Base-by-base conservation (phyloP, 768 basidiomycete genomes). In the Panus rudis region DNA sequence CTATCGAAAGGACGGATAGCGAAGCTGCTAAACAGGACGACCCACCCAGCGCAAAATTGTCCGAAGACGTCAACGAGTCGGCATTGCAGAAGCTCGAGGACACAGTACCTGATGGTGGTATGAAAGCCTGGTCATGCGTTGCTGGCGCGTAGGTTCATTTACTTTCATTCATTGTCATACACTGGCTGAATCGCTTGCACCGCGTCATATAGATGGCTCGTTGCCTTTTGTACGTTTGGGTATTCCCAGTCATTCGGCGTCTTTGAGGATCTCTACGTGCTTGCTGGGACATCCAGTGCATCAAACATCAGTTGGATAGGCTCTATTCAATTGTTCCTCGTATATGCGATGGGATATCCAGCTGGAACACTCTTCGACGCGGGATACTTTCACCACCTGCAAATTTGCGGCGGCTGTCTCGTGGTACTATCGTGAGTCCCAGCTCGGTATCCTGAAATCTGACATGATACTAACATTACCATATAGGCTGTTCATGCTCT, bases 401-500 rank as follows among this genome's bases (percentile, higher is more conserved):
- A 40, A 16, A 22, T 16, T 24, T 5, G 50, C 42, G 45, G 34
- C 42, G 41, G 23, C 12, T 11, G 34, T 16, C 37, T 43, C 16
- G 40, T 41, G 33, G n/a, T 33, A n/a, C 25, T 39, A n/a, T 46
- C 41, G 37, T 40, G 32, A 31, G 39, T 34, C 31, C 11, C 56
- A 3, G 8, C 54, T 60, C 56, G 58, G 40, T 35, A 53, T 47
- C 11, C 14, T 11, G 34, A 25, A 6, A 5, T 14, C 22, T 37
- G 37, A 12, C 17, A 41, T 31, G 20, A n/a, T 22, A 10, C 34
- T 57, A 59, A 68, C 1, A 41, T 56, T 19, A n/a, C n/a, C 16
- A 10, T 19, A 19, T 33, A 35, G 39, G 5, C 45, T 56, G 7
- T 56, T 56, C 54, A 69, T 71, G 66, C 66, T 75, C 21, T 73